Base-by-base conservation (phyloP, 805 yeast genomes). In the Jamesozyma jinghongensis region DNA sequence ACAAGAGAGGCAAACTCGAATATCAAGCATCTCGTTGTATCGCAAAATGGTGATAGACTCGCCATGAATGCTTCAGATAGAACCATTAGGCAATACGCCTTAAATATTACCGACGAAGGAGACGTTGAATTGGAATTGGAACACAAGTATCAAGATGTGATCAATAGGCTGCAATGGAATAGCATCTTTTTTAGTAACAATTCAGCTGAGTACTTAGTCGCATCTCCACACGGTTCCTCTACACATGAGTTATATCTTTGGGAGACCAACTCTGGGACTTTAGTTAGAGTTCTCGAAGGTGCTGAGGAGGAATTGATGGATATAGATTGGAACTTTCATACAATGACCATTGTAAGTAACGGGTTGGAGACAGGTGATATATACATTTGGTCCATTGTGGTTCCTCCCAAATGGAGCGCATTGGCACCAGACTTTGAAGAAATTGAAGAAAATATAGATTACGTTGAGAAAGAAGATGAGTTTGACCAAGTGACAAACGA, bases 391-490 rank as follows among this genome's bases (percentile, higher is more conserved):
- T 74, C 81, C 37, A 73, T 85, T 8, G 74, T 74, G 31, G 75
- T 84, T 17, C 94, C 95, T 1, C 96, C 87, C 52, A 83, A 85
- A 62, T 88, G 97, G 97, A 82, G 94, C 60, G 94, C 97, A 1
- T 67, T 88, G 51, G 97, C 97, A 0, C 97, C 97, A 1, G 97
- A 90, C 59, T 88, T 90, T 57, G 94, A 83, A 36, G 97, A 88
- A 59, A 80, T 88, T 33, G 96, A 88, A 55, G 95, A 87, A 53
- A 90, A 87, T 54, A 81, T 85, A 8, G 86, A 83, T 43, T 88
- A 90, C 56, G 77, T 78, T 49, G 97, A 88, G 55, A 71, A 73
- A 44, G 97, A 88, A 59, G 94, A 87, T 57, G 97, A 88, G 61
- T 88, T 88, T 61, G 97, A 88, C 57, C 72, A 82, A 19, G 74